Conservation (phyloP, 1,284 basidiomycete species). For the Cryptococcus hybrid region DNA sequence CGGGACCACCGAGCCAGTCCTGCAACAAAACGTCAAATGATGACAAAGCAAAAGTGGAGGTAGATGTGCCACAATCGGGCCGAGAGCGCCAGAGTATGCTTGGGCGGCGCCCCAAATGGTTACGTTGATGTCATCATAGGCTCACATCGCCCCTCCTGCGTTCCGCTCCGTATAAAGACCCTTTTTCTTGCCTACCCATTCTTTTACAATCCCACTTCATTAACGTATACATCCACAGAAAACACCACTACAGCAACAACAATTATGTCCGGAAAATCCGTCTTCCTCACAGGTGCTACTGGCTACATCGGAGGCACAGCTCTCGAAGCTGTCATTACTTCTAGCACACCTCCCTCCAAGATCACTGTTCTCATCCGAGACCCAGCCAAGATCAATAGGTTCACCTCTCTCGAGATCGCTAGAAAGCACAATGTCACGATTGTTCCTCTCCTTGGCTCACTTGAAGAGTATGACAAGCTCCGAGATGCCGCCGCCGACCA, state of each 20-base stretch:
- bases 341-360: slow-evolving; percentile 21
- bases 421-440: slow-evolving; percentile 18
- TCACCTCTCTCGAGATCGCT: slow-evolving; percentile 18
- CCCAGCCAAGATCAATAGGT: slow-evolving; percentile 30
- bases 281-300: slow-evolving; percentile 20
- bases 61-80: no score
- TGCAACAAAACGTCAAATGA: no score
- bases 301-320: slow-evolving; percentile 47
- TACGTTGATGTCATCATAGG: no score
- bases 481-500: slow-evolving; percentile 31
- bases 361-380: slow-evolving; percentile 43
- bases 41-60: no score
- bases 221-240: no score
- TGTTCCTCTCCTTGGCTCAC: slow-evolving; percentile 30
- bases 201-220: no score
- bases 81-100: no score
- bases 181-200: no score
- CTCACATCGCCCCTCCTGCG: no score
- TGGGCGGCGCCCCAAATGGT: no score
- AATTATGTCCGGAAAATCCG: not conserved
- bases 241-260: not conserved
- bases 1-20: no score
- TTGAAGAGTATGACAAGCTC: slow-evolving; percentile 34
- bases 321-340: slow-evolving; percentile 30
- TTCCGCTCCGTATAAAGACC: no score